Evolutionary conservation across 306 rosid genomes (phyloP), one percentile per base, ranked within the genome.

Genomic region (Vigna reflexopilosa): DNA sequence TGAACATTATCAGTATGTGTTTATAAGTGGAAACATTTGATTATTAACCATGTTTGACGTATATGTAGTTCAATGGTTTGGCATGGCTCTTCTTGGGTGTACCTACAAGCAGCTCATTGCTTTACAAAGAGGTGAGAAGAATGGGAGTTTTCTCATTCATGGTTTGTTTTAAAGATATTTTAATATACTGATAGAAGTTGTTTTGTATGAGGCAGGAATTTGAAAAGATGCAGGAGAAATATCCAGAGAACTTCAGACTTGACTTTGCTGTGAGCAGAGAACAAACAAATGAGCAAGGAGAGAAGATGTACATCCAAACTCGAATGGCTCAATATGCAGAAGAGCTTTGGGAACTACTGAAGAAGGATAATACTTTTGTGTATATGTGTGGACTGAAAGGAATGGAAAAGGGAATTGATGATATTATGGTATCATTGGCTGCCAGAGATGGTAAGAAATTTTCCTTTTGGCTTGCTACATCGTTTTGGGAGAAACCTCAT

Each of bases 371-470:
- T 61, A 93, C 98, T 47, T 93, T 0, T 71, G 81, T 93, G 42
- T 93, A 93, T 49, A 93, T 93, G 98, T 93, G 98, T 86, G 98
- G 98, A 76, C 88, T 93, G 52, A 93, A 93, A 77, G 98, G 98
- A 20, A 93, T 93, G 98, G 98, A 93, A 75, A 93, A 93, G 83
- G 98, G 98, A 14, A 93, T 93, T 69, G 98, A 93, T 82, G 98
- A 93, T 59, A 93, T 93, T 4, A 93, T 93, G 98, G 80, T 81
- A 56, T 81, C 92, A 8, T 82, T 93, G 93, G 98, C 98, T 34
- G 91, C 90, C 16, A 91, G n/a, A 83, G 98, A 93, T 3, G 98
- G 98, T 93, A 90, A 85, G 68, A 50, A 75, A 74, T 20, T 10
- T 15, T 11, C n/a, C 16, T 1, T 26, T 17, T 40, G 11, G 10